Evolutionary conservation across 768 basidiomycete species (phyloP).

Genomic region (Boletus fagicola): DNA sequence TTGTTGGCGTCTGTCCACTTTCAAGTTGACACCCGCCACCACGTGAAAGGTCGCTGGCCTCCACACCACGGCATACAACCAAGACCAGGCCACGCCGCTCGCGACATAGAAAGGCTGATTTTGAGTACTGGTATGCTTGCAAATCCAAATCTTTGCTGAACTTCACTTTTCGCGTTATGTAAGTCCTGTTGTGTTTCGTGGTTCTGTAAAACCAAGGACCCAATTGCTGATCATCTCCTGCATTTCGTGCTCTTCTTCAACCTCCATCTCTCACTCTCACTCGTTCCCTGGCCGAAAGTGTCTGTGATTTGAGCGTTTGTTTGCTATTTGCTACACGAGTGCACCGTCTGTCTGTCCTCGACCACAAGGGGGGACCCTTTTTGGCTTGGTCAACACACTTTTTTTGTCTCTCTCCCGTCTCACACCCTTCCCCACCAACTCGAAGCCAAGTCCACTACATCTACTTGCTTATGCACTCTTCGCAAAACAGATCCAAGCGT

Average conservation of each 20-base stretch:
- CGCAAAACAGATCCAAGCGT: slow-evolving; percentile 45
- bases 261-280: slow-evolving; percentile 20
- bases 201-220: slow-evolving; percentile 18
- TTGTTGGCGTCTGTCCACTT: slow-evolving; percentile 28
- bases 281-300: slow-evolving; percentile 19
- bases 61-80: slow-evolving; percentile 23
- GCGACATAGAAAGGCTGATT: slow-evolving; percentile 25
- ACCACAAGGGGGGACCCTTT: slow-evolving; percentile 28
- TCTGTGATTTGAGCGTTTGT: slow-evolving; percentile 35
- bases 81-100: slow-evolving; percentile 19
- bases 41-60: slow-evolving; percentile 27
- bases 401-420: too few species aligned
- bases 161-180: slow-evolving; percentile 33
- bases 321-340: slow-evolving; percentile 28
- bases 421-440: slow-evolving; percentile 22
- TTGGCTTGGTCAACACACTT: slow-evolving; percentile 29
- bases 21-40: slow-evolving; percentile 32
- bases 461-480: slow-evolving; percentile 36
- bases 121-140: slow-evolving; percentile 34
- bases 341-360: slow-evolving; percentile 21
- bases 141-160: slow-evolving; percentile 26
- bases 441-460: slow-evolving; percentile 19
- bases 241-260: slow-evolving; percentile 20
- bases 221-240: slow-evolving; percentile 24
- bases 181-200: slow-evolving; percentile 31